Percentiles rank a stretch among this genome's conserved stretches.
Conservation (phyloP, 352 stramenopile genomes). For the Phytophthora pluvialis region DNA sequence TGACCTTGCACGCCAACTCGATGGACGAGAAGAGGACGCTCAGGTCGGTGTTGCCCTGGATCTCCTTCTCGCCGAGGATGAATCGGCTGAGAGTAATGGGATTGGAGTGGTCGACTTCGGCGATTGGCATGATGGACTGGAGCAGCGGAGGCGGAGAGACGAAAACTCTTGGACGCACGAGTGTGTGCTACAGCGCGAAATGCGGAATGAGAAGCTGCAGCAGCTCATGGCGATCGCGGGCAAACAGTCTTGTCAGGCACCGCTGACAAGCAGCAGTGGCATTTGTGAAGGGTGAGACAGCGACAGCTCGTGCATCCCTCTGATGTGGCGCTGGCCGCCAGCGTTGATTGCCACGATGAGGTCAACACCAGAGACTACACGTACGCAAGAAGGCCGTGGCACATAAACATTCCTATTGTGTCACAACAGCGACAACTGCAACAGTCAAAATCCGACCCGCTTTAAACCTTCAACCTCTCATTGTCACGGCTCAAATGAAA, state of each 20-base stretch:
- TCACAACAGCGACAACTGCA: constrained; percentile 1
- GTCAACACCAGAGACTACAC: constrained; percentile 15
- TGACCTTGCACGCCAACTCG: constrained; percentile 96
- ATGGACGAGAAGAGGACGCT: constrained; percentile 96
- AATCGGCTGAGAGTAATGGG: constrained; percentile 93
- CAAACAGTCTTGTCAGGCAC: background rate
- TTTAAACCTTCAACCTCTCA: too few species aligned
- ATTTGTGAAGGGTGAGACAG: constrained; percentile 18
- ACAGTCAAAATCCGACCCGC: background rate
- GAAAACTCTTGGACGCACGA: background rate
- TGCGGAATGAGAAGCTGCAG: constrained; percentile 14
- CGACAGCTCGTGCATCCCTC: background rate
- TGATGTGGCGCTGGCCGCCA: constrained; percentile 3
- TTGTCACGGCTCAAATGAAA: too few species aligned
- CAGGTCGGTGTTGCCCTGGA: constrained; percentile 92
- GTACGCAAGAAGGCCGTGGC: constrained; percentile 12
- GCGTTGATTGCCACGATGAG: constrained; percentile 37
- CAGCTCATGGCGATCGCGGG: background rate
- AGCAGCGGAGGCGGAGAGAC: background rate
- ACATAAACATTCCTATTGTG: constrained; percentile 26
- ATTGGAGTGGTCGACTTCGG: constrained; percentile 72
- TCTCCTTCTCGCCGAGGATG: constrained; percentile 91
- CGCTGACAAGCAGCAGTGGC: constrained; percentile 7
- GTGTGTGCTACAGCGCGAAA: constrained; percentile 26
- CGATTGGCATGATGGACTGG: constrained; percentile 27